A percentile compares a stretch with the other conserved stretches of the same genome.
Evolutionary conservation across 768 basidiomycete species (phyloP).

Genomic region (Psilocybe tampanensis): DNA sequence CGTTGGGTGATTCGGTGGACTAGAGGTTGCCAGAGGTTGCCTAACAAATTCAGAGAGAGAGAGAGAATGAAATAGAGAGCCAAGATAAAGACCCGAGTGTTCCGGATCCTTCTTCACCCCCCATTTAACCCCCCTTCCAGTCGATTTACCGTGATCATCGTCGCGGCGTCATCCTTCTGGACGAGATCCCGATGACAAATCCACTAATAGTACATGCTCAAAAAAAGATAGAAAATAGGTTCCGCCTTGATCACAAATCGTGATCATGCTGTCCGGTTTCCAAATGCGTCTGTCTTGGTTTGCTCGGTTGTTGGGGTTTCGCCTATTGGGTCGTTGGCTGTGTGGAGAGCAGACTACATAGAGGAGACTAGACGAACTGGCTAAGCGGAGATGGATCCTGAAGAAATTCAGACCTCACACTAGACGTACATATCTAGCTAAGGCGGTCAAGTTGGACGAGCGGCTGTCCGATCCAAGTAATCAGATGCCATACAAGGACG

Average conservation of each 20-base stretch:
- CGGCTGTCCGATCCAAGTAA: no score
- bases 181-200: neutral
- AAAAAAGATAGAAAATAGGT: neutral
- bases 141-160: neutral
- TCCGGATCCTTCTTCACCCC: neutral
- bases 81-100: neutral
- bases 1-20: no score
- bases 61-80: neutral
- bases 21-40: no score
- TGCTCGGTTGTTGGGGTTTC: neutral
- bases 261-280: neutral
- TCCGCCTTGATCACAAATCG: neutral
- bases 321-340: no score
- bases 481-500: no score
- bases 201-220: no score
- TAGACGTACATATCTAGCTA: no score
- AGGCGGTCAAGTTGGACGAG: no score
- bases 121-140: neutral
- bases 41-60: neutral
- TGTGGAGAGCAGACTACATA: no score
- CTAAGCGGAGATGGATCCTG: no score
- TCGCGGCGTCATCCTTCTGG: neutral
- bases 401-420: no score
- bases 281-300: neutral
- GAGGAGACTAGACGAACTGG: no score